Base-by-base conservation (phyloP, 2,329 filamentous ascomycete species). In the Colletotrichum truncatum region DNA sequence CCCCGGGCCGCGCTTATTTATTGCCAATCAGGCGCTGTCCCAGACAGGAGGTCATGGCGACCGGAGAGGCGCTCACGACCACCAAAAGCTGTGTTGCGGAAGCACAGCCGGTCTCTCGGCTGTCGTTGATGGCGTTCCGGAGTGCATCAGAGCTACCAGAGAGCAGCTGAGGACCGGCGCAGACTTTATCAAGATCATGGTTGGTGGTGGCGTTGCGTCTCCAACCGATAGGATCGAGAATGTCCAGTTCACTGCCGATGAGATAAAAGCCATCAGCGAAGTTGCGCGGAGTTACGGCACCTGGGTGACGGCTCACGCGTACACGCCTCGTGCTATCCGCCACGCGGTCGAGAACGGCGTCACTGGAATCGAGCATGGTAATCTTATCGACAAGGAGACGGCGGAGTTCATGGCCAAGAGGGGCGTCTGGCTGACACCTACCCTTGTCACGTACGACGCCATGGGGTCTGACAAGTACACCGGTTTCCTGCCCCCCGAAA, bases 111-210 rank as follows among this genome's bases (percentile, higher is more conserved):
- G 75, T 4, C 70, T 84, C 1, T 82, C 82, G 1, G 74, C 80
- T 7, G 75, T 88, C 1, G 82, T 80, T 43, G 84, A 89, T 70
- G 85, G 87, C 2, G 85, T 87, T 1, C 77, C 84, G 0, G 83
- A 85, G 45, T 89, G 86, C 67, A 76, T 86, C 41, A 79, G 80
- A 18, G 82, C 77, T 7, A 80, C 82, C 0, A 78, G 87, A 3
- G 85, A 88, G 54, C 82, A 89, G 71, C 72, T 90, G 0, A 78
- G 87, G 3, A 78, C 75, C 8, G 87, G 87, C 2, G 84, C 85
- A 1, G 85, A 89, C 70, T 89, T 89, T 68, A 82, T 90, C 73
- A 89, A 89, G 73, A 86, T 90, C 67, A 89, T 89, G 85, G 79
- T 78, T 1, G 81, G 81, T 5, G 87, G 87, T 2, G 87, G 87